Conservation (phyloP, 2,329 filamentous ascomycete species). For the Pseudogymnoascus sp. region DNA sequence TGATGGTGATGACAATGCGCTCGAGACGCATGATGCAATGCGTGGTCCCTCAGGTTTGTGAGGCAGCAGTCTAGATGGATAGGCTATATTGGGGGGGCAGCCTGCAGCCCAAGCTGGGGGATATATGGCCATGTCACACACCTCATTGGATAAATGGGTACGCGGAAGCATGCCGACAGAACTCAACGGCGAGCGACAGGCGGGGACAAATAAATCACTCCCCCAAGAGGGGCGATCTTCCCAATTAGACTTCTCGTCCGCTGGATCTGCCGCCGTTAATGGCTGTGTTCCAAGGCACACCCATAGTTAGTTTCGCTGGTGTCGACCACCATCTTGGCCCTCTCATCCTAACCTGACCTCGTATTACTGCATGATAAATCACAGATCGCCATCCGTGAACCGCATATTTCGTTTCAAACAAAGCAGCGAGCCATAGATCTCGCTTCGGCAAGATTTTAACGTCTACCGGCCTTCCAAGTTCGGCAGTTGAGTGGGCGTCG, state of each 20-base stretch:
- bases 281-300: background rate
- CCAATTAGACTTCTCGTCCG: conserved; percentile 1
- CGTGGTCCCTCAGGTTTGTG: too few species aligned
- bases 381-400: background rate
- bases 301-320: background rate
- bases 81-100: background rate
- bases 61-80: background rate
- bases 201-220: background rate
- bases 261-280: background rate
- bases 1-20: background rate
- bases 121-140: background rate
- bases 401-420: background rate
- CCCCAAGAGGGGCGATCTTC: background rate
- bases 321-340: background rate
- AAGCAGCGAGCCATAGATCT: background rate
- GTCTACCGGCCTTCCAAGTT: background rate
- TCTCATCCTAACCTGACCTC: background rate
- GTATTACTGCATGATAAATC: background rate
- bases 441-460: background rate
- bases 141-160: background rate
- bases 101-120: background rate
- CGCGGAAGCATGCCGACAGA: background rate
- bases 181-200: background rate
- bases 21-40: background rate
- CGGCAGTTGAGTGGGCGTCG: background rate